Percentiles rank a stretch among this genome's conserved stretches.
These are phyloP conservation scores for Friedmanniomyces endolithicus DNA, from an alignment of 495 filamentous ascomycete genomes.

Conservation along the genomic window DNA sequence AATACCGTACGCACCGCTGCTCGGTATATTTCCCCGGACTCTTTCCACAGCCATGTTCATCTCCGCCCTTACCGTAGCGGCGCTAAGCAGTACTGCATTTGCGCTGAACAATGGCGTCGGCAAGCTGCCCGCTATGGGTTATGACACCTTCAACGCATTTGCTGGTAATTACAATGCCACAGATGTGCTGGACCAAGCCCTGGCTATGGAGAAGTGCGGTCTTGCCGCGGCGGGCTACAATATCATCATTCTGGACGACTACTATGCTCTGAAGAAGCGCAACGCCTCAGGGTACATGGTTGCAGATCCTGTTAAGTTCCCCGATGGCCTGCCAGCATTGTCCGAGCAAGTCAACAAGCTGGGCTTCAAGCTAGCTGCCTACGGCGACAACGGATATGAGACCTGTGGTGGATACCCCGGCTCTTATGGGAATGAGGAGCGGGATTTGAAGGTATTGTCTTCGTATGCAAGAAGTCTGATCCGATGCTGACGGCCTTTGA, in stretches of 20 bases:
- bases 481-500: no score
- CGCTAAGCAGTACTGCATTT: no score
- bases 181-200: constrained; percentile 9
- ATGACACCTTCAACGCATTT: constrained; percentile 21
- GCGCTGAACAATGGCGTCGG: constrained; percentile 20
- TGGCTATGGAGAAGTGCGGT: constrained; percentile 14
- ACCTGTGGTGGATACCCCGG: constrained; percentile 15
- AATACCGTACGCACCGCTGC: no score
- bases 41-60: no score
- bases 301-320: constrained; percentile 15
- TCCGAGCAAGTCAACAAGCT: constrained; percentile 8
- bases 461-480: no score
- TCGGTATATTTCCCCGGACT: no score
- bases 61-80: no score
- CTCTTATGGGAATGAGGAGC: constrained; percentile 10
- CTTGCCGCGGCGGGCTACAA: constrained; percentile 19
- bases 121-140: constrained; percentile 16
- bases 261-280: constrained; percentile 14
- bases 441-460: no score
- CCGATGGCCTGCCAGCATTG: constrained; percentile 14
- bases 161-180: constrained; percentile 17
- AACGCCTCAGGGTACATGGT: constrained; percentile 14
- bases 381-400: constrained; percentile 15
- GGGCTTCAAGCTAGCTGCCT: constrained; percentile 11
- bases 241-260: constrained; percentile 20